Evolutionary conservation across 345 rosid species (phyloP).

Genomic region (Citrus unshiu): DNA sequence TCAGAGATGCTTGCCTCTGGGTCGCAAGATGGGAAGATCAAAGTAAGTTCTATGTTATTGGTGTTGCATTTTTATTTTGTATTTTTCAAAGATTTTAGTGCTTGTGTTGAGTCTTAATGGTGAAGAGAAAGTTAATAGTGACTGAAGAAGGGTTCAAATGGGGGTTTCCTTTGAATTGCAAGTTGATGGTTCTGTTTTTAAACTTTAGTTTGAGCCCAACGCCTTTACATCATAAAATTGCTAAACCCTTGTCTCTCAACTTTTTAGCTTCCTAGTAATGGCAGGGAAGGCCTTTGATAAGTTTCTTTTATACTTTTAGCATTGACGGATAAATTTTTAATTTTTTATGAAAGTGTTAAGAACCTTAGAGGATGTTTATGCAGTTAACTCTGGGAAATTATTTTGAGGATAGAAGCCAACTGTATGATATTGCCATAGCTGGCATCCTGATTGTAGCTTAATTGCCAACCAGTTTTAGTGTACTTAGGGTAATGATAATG

Average conservation of each 20-base stretch:
- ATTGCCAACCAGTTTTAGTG: background rate
- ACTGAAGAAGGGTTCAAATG: background rate
- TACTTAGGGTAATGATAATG: background rate
- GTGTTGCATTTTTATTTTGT: background rate
- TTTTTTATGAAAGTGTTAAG: background rate
- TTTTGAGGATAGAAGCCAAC: background rate
- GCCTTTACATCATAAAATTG: background rate
- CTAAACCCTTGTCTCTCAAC: background rate
- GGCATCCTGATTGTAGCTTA: background rate
- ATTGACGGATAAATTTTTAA: background rate
- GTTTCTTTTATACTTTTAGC: background rate
- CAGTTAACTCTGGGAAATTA: background rate
- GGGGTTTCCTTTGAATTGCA: background rate
- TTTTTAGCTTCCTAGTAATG: background rate
- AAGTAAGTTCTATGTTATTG: conserved; percentile 42
- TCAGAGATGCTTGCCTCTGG: conserved; percentile 98
- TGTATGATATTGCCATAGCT: background rate
- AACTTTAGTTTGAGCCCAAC: background rate
- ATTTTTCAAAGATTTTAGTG: background rate
- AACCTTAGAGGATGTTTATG: background rate
- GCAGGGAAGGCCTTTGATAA: background rate
- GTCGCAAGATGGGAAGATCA: conserved; percentile 94
- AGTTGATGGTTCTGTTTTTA: background rate
- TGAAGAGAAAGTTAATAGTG: background rate
- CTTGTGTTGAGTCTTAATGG: background rate